phyloP scores from a whole-genome alignment of 2,329 filamentous ascomycete species.

The Hypoxylon sp. region DNA sequence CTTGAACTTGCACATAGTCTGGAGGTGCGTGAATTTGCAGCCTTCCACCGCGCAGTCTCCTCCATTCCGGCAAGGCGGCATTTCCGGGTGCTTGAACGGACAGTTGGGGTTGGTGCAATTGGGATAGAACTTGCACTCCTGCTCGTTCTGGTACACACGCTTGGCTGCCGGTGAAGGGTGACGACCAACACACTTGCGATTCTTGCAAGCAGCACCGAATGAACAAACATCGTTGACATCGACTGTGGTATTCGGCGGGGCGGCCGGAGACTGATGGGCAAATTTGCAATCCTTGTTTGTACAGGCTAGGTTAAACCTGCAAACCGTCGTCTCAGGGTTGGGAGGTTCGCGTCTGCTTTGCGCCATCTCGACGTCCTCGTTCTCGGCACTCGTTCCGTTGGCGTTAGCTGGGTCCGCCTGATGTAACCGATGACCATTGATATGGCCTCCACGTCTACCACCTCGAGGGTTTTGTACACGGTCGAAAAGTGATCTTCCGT shows the following conservation, averaged over 20 bases:
- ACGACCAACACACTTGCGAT: slow-evolving; percentile 90
- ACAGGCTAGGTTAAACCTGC: slow-evolving; percentile 91
- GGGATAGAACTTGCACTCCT: slow-evolving; percentile 91
- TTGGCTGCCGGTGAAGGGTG: slow-evolving; percentile 92
- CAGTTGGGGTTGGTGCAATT: slow-evolving; percentile 92
- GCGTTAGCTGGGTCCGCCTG: slow-evolving; percentile 55
- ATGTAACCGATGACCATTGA: slow-evolving; percentile 56
- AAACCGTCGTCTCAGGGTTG: slow-evolving; percentile 77
- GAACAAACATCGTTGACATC: slow-evolving; percentile 86
- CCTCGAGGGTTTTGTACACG: slow-evolving; percentile 73
- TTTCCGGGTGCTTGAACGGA: slow-evolving; percentile 88
- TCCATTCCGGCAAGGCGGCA: slow-evolving; percentile 91
- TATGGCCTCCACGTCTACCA: slow-evolving; percentile 64
- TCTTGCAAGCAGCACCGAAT: slow-evolving; percentile 94
- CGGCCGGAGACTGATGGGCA: slow-evolving; percentile 93
- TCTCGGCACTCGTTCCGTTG: slow-evolving; percentile 58
- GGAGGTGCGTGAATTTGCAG: slow-evolving; percentile 92
- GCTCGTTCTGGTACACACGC: slow-evolving; percentile 82
- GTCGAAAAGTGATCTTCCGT: slow-evolving; percentile 79
- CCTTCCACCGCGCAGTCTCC: slow-evolving; percentile 84
- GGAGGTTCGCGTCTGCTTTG: slow-evolving; percentile 67
- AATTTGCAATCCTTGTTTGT: slow-evolving; percentile 92
- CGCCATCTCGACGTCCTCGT: slow-evolving; percentile 75
- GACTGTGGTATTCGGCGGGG: slow-evolving; percentile 80
- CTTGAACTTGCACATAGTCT: slow-evolving; percentile 88